These are phyloP conservation scores for Pseudogymnoascus sp. DNA, from an alignment of 2,329 filamentous ascomycete species.

Conservation along the genomic window DNA sequence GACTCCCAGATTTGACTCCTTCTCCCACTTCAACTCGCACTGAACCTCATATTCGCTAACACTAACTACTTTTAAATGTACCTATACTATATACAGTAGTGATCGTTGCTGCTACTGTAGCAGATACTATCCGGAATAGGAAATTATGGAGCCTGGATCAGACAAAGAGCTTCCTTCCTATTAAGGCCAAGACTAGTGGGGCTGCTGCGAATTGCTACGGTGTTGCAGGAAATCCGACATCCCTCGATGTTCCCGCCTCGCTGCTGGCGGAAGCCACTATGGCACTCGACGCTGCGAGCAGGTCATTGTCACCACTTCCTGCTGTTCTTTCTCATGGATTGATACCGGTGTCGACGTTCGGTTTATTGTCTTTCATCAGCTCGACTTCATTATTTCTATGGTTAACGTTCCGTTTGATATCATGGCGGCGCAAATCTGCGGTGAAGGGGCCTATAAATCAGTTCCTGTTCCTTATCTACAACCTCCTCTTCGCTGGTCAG, in stretches of 20 bases:
- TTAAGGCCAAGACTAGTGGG: neutral
- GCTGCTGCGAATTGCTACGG: neutral
- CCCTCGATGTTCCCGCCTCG: neutral
- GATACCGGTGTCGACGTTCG: constrained; percentile 38
- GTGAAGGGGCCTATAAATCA: constrained; percentile 46
- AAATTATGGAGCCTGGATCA: neutral
- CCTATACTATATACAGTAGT: neutral
- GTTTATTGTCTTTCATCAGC: constrained; percentile 40
- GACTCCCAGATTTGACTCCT: no score
- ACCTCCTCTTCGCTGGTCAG: constrained; percentile 51
- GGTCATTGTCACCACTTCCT: constrained; percentile 24
- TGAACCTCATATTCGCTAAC: no score
- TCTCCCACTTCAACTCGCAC: no score
- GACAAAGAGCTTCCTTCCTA: neutral
- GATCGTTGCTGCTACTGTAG: neutral
- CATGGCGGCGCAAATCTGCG: constrained; percentile 18
- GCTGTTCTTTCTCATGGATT: constrained; percentile 31
- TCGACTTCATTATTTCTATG: constrained; percentile 36
- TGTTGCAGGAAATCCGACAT: neutral
- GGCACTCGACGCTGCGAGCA: constrained; percentile 16
- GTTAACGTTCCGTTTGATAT: constrained; percentile 32
- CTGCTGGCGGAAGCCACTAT: neutral
- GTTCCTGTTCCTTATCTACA: constrained; percentile 62
- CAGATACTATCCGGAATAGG: neutral
- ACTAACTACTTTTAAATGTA: no score